Conservation (phyloP, 2,329 filamentous ascomycete species). For the Cadophora malorum region DNA sequence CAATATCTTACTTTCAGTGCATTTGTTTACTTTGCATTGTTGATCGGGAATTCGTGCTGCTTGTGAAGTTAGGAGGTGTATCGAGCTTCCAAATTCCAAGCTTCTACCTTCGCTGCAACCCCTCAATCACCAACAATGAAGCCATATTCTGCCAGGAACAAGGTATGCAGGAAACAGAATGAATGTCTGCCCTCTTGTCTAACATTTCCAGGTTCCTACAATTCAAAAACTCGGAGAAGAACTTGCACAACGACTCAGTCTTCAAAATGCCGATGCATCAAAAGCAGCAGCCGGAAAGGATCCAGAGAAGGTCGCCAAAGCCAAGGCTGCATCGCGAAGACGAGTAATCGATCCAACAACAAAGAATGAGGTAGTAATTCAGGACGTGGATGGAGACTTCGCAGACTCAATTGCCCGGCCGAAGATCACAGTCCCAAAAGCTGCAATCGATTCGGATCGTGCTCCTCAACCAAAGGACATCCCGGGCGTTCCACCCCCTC, state of each 20-base stretch:
- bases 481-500: conserved; percentile 15
- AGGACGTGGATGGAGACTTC: conserved; percentile 37
- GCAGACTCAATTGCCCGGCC: conserved; percentile 32
- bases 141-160: conserved; percentile 36
- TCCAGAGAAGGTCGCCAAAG: conserved; percentile 32
- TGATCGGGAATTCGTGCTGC: background rate
- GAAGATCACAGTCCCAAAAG: conserved; percentile 34
- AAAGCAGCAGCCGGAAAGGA: conserved; percentile 35
- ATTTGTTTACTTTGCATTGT: background rate
- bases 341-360: conserved; percentile 35
- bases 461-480: conserved; percentile 23
- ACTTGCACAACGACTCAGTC: conserved; percentile 33
- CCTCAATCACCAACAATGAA: conserved; percentile 5
- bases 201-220: conserved; percentile 29
- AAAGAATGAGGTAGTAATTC: conserved; percentile 35
- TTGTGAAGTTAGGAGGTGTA: background rate
- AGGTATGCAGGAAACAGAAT: conserved; percentile 20
- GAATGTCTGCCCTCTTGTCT: background rate
- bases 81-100: background rate
- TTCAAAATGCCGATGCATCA: conserved; percentile 34
- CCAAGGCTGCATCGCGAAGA: conserved; percentile 35
- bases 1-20: background rate
- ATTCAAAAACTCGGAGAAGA: conserved; percentile 36
- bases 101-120: background rate
- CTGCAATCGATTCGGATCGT: conserved; percentile 20